These are phyloP conservation scores for Exophiala viscosa DNA, from an alignment of 2,329 filamentous ascomycete genomes.

Conservation along the genomic window DNA sequence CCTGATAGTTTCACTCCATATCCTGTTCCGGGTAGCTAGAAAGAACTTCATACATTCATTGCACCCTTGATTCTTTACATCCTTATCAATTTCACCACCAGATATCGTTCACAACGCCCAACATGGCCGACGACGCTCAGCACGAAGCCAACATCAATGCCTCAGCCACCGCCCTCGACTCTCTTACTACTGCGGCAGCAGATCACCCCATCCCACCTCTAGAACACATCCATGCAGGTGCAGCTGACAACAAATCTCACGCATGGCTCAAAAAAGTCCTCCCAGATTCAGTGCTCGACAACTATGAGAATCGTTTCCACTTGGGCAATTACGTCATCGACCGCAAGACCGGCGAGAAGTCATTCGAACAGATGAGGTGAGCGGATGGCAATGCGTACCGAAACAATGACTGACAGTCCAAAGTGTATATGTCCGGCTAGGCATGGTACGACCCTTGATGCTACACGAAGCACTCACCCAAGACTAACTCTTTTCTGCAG, in stretches of 20 bases:
- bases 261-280: slow-evolving; percentile 23
- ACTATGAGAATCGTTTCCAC: slow-evolving; percentile 35
- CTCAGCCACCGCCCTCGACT: not conserved
- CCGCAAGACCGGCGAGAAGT: slow-evolving; percentile 38
- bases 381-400: not conserved
- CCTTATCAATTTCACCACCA: too few relatives aligned
- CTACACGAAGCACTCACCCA: not conserved
- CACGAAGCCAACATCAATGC: not conserved
- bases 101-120: not conserved
- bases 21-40: too few relatives aligned
- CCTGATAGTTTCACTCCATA: too few relatives aligned
- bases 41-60: too few relatives aligned
- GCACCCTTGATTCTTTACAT: too few relatives aligned
- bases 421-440: slow-evolving; percentile 39
- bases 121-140: not conserved
- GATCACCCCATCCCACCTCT: slow-evolving; percentile 1
- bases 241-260: slow-evolving; percentile 18
- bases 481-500: not conserved
- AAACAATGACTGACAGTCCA: not conserved
- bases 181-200: not conserved
- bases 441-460: slow-evolving; percentile 32
- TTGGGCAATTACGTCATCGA: slow-evolving; percentile 45
- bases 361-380: slow-evolving; percentile 40
- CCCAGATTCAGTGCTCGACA: slow-evolving; percentile 27
- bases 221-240: slow-evolving; percentile 9